Evolutionary conservation across 208 protist genomes (phyloP).

Genomic region (Crithidia sp.): DNA sequence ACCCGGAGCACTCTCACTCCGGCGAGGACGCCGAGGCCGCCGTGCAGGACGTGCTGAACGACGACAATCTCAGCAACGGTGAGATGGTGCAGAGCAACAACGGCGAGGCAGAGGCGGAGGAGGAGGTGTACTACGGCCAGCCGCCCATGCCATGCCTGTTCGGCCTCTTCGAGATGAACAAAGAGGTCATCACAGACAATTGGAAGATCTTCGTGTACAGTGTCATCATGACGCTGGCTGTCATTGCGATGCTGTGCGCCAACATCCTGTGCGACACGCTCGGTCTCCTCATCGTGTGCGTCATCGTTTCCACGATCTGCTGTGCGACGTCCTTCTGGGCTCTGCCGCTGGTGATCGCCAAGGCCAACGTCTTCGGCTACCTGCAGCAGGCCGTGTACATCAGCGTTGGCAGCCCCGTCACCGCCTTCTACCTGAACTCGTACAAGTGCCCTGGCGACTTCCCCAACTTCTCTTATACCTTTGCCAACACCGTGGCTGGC

Average conservation of each 20-base stretch:
- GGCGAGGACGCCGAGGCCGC: slow-evolving; percentile 16
- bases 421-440: slow-evolving; percentile 50
- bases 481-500: slow-evolving; percentile 57
- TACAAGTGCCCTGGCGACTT: slow-evolving; percentile 45
- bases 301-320: slow-evolving; percentile 44
- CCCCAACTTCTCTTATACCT: slow-evolving; percentile 68
- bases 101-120: slow-evolving; percentile 3
- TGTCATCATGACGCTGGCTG: slow-evolving; percentile 49
- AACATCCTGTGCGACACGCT: slow-evolving; percentile 47
- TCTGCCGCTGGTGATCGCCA: slow-evolving; percentile 59
- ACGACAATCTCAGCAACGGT: too few species aligned
- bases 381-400: slow-evolving; percentile 52
- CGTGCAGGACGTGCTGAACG: slow-evolving; percentile 4
- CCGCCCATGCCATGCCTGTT: slow-evolving; percentile 22
- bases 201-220: slow-evolving; percentile 54
- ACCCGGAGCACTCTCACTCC: not conserved
- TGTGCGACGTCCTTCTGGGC: slow-evolving; percentile 60
- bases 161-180: slow-evolving; percentile 70
- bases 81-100: slow-evolving; percentile 11
- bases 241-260: slow-evolving; percentile 46
- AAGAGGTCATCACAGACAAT: slow-evolving; percentile 57
- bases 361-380: slow-evolving; percentile 68
- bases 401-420: slow-evolving; percentile 38
- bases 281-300: slow-evolving; percentile 41
- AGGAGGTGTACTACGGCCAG: slow-evolving; percentile 19